Evolutionary conservation across 257 asterid genomes (phyloP), one percentile per base, ranked within the genome.

Genomic region (Apocynum venetum): DNA sequence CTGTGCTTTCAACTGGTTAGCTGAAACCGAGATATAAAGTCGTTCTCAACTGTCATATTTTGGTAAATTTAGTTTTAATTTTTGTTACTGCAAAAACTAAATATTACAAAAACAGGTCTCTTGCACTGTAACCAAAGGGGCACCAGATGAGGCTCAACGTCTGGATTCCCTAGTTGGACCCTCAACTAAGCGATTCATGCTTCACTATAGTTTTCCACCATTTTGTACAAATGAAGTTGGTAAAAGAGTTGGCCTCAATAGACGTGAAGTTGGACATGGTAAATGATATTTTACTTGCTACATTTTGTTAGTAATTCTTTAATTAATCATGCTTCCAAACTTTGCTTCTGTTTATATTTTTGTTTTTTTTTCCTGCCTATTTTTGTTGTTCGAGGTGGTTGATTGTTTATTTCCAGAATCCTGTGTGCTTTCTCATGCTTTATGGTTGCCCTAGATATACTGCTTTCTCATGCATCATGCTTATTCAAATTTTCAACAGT

Each of bases 261-360:
- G 99, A 79, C 94, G 98, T 76, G 98, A 96, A 87, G 98, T 96
- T 83, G 99, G 99, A 73, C 99, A 96, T 82, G 99, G 99, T 96
- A 79, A 90, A 92, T 83, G 76, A 41, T 43, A 19, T 17, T 66
- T 67, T 68, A 43, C 35, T 17, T 19, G 8, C 9, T 51, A 73
- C 72, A 60, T 59, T 72, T n/a, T 15, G 49, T 56, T 72, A 38
- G 15, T 63, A 83, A 73, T 72, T 63, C 68, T 63, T 59, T 38
- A 12, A 31, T 63, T 63, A 31, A 9, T 31, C 43, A 4, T 35
- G 40, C 68, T 36, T 63, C 68, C 8, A 63, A 10, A 4, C 11
- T 35, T 63, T 36, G 20, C 44, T 63, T 11, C 19, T 63, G 44
- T 36, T 31, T 63, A 12, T 46, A 35, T 31, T 31, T 8, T 1